Base-by-base conservation (phyloP, 148 eudicot species). In the Amaranthus palmeri region DNA sequence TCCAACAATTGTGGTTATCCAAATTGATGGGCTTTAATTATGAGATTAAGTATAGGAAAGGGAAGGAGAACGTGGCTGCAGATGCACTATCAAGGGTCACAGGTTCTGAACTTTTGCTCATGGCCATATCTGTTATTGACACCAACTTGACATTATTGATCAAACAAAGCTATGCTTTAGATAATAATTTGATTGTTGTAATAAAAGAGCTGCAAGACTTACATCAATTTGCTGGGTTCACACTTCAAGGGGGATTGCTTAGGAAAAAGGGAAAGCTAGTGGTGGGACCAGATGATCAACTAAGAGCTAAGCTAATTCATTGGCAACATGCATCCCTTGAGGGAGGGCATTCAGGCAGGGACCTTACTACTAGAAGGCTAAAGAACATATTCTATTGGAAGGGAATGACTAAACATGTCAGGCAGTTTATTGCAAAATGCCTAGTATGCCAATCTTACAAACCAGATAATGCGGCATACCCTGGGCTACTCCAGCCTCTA, bases 21-120 rank as follows among this genome's bases (percentile, higher is more conserved):
- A 67, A 67, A 11, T 10, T 67, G 11, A 50, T 67, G 0, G 56
- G 57, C 7, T 67, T 17, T 25, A 4, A 17, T 3, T 67, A 67
- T 67, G 56, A 49, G 4, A 67, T 67, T 3, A n/a, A 50, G 6
- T 67, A 67, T 25, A 67, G 11, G 4, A 18, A 49, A 14, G 55
- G 56, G 1, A 50, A 17, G 8, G 70, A 67, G 1, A 67, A 67
- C 36, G 4, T 12, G 1, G 70, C 9, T 2, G 70, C 45, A 15
- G 56, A 67, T 51, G 70, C 70, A 10, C 47, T 64, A 5, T 64
- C 68, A 3, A 63, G 68, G 42, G 15, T 67, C 7, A 40, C 36
- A 13, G 58, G 42, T 4, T 18, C 25, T 6, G 52, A 17, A 36
- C 5, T 1, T 10, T 18, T 5, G 49, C 4, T 6, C 6, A 4